Percentiles rank a stretch among this genome's conserved stretches.
These are phyloP conservation scores for Phytomonas sp. DNA, from an alignment of 208 protist genomes.

Conservation along the genomic window DNA sequence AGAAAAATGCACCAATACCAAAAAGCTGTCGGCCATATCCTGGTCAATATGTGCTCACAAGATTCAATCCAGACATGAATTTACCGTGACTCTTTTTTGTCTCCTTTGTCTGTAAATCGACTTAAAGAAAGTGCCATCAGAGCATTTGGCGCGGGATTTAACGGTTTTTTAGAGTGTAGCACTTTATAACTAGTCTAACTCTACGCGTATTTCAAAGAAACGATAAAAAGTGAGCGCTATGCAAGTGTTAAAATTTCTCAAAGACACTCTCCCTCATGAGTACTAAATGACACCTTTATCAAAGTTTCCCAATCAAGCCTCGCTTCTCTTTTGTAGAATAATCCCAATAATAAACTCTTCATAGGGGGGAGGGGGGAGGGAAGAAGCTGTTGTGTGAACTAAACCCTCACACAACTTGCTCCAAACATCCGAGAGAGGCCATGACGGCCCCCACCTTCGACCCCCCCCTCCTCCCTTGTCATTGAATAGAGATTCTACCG, in stretches of 20 bases:
- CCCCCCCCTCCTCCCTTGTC: neutral
- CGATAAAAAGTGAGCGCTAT: neutral
- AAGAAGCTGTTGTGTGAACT: constrained; percentile 2
- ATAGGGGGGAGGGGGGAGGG: constrained; percentile 4
- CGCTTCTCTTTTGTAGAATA: neutral
- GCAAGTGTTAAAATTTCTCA: neutral
- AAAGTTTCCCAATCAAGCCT: neutral
- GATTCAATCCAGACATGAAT: neutral
- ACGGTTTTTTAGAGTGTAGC: too few relatives aligned
- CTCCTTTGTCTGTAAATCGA: neutral
- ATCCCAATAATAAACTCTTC: constrained; percentile 7
- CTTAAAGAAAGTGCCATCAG: neutral
- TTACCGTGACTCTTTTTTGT: neutral
- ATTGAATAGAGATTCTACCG: neutral
- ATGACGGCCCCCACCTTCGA: neutral
- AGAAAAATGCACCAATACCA: neutral
- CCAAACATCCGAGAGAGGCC: neutral
- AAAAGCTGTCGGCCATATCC: neutral
- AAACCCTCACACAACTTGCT: neutral
- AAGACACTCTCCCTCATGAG: neutral
- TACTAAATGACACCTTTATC: too few relatives aligned
- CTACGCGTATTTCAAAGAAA: too few relatives aligned
- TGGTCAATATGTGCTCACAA: neutral
- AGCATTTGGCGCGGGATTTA: neutral
- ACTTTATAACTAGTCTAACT: too few relatives aligned